Conservation (phyloP, 768 basidiomycete genomes). For the Tricholomella constricta region DNA sequence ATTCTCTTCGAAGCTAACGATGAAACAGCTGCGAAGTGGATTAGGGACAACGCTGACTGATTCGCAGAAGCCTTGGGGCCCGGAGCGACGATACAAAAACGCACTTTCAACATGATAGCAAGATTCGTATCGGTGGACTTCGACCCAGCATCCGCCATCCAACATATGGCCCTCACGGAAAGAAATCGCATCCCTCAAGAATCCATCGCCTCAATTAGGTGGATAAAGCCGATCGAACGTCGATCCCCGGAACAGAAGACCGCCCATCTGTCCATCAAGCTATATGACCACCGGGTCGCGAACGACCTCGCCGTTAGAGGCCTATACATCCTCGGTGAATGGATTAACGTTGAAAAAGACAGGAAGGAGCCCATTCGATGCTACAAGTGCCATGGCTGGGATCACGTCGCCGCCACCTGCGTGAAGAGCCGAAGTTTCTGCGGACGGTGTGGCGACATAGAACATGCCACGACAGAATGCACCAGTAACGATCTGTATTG, state of each 20-base stretch:
- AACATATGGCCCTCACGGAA: neutral
- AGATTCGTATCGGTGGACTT: neutral
- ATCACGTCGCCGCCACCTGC: too few species aligned
- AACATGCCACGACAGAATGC: neutral
- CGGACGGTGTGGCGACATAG: conserved; percentile 8
- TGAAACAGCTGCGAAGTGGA: neutral
- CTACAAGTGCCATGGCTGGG: too few species aligned
- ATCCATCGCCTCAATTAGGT: neutral
- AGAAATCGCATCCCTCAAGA: neutral
- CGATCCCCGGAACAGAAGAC: neutral
- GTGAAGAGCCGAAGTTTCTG: conserved; percentile 16
- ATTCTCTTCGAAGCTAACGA: too few species aligned
- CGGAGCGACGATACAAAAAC: neutral
- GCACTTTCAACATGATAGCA: neutral
- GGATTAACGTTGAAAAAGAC: too few species aligned
- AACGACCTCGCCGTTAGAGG: too few species aligned
- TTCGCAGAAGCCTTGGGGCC: neutral
- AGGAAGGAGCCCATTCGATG: too few species aligned
- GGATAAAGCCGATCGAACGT: neutral
- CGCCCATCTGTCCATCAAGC: neutral
- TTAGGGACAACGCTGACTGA: neutral
- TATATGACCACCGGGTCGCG: neutral
- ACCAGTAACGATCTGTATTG: too few species aligned
- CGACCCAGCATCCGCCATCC: neutral
- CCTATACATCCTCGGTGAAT: too few species aligned